Percentiles rank a stretch among this genome's conserved stretches.
Conservation (phyloP, 2,329 filamentous ascomycete genomes). For the Epichloe uncinata region DNA sequence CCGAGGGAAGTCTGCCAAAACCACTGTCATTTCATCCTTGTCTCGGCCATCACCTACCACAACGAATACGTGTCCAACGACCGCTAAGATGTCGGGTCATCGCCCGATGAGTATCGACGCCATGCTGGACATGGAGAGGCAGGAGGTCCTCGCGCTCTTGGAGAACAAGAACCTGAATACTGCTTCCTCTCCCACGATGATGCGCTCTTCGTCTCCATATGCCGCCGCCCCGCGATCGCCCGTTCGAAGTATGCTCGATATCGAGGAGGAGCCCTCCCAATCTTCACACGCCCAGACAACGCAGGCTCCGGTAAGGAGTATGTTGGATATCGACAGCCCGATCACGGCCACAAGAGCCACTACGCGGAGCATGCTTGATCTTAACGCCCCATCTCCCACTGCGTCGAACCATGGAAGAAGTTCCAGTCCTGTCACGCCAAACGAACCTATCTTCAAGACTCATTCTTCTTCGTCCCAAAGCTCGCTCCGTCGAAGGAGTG, state of each 20-base stretch:
- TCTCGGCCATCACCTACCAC: not conserved
- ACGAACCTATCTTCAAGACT: conserved; percentile 11
- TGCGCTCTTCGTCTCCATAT: conserved; percentile 40
- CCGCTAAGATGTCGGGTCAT: conserved; percentile 19
- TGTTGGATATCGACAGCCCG: conserved; percentile 45
- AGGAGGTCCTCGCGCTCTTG: conserved; percentile 57
- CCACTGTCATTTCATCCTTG: not conserved
- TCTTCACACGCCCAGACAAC: conserved; percentile 19
- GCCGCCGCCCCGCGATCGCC: conserved; percentile 47
- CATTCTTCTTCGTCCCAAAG: conserved; percentile 10
- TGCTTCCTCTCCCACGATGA: conserved; percentile 20
- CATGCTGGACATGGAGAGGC: conserved; percentile 63
- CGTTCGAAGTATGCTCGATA: conserved; percentile 54
- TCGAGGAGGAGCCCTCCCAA: conserved; percentile 26
- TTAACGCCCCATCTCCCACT: conserved; percentile 25
- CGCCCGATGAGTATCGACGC: conserved; percentile 62
- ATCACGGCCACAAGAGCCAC: conserved; percentile 24
- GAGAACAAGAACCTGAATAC: conserved; percentile 32
- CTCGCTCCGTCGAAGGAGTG: conserved; percentile 33
- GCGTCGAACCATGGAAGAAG: conserved; percentile 14
- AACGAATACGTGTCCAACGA: too few relatives aligned
- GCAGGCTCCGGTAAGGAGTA: conserved; percentile 48
- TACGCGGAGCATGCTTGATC: conserved; percentile 40
- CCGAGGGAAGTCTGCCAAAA: not conserved
- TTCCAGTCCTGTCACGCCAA: conserved; percentile 22